Base-by-base conservation (phyloP, 805 yeast species). In the Pachysolen tannophilus region DNA sequence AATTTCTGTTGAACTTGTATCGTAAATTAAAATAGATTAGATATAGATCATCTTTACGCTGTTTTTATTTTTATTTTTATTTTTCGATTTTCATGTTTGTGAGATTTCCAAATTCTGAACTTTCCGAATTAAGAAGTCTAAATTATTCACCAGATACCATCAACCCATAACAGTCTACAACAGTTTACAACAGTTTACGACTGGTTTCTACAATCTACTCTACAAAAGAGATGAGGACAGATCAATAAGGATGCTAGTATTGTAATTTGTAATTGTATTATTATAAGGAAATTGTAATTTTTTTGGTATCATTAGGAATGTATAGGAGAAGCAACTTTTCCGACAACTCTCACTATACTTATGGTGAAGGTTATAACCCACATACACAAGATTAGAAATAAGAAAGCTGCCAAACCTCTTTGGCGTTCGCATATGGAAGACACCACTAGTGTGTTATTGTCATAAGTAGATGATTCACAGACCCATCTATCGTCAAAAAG, bases 341-440 rank as follows among this genome's bases (percentile, higher is more conserved):
- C 85, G 5, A 88, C 87, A 28, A 88, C 86, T 42, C 96, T 67
- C 41, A 84, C 65, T 8, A 87, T 78, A 55, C 95, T 82, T 33
- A 90, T 73, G 8, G 90, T 72, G 45, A 88, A 88, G 0, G 95
- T 81, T 16, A 78, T 53, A 26, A 92, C 85, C 97, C 97, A 90
- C 50, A 80, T 67, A 29, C 76, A 68, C 46, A 90, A 63, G 20
- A 80, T 75, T 40, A 88, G 55, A 48, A 90, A 82, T 40, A 90
- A 60, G 50, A 90, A 81, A 2, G 94, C 69, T 11, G 90, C 82
- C 37, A 92, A 58, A 0, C 85, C 82, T 39, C 79, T 63, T 48
- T 92, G 97, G 28, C 86, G 69, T 15, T 74, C 61, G 54, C 98
- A 92, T 35, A 90, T 74, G 24, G 72, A 61, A 7, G 48, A 56